Conservation (phyloP, 768 basidiomycete species). For the Boletales sp. region DNA sequence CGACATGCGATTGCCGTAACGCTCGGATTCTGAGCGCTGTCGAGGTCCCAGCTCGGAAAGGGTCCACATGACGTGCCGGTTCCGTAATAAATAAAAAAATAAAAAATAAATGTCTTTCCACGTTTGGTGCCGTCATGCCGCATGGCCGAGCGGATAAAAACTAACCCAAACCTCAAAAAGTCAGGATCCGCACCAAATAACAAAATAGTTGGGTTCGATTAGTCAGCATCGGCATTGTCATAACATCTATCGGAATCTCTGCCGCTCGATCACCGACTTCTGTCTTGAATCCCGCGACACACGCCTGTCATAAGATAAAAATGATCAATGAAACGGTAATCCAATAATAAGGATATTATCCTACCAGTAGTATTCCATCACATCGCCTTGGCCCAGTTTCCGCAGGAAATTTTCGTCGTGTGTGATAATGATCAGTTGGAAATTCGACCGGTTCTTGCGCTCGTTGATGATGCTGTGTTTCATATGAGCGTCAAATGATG, state of each 20-base stretch:
- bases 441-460: slow-evolving; percentile 82
- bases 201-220: neutral
- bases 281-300: slow-evolving; percentile 68
- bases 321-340: neutral
- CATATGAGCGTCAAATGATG: neutral
- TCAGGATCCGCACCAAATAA: slow-evolving; percentile 1
- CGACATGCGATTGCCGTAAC: slow-evolving; percentile 11
- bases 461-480: slow-evolving; percentile 86
- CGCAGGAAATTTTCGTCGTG: slow-evolving; percentile 95
- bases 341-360: neutral
- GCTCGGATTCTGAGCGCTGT: slow-evolving; percentile 2
- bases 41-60: slow-evolving; percentile 11
- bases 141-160: slow-evolving; percentile 3
- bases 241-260: slow-evolving; percentile 52
- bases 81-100: neutral
- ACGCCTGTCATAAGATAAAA: slow-evolving; percentile 51
- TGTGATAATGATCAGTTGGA: slow-evolving; percentile 96
- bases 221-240: too few species aligned
- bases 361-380: slow-evolving; percentile 95
- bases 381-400: slow-evolving; percentile 83
- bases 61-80: slow-evolving; percentile 6
- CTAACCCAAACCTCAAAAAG: slow-evolving; percentile 8
- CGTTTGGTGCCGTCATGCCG: slow-evolving; percentile 5
- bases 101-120: neutral
- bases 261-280: slow-evolving; percentile 74